Conservation (phyloP, 257 asterid species). For the Solanum appendiculatum region DNA sequence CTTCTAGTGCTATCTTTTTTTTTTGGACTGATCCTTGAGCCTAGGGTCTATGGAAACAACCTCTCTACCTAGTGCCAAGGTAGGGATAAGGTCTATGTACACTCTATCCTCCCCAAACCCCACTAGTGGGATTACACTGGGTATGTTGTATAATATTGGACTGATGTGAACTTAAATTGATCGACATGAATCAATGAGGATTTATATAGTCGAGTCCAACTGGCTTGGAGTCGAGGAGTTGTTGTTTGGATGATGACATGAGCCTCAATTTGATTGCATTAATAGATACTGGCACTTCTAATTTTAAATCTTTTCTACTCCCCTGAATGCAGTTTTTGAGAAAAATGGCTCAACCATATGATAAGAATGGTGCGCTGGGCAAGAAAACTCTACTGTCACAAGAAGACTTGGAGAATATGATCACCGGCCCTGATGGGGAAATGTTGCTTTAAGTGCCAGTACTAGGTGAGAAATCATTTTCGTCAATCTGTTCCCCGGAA, state of each 20-base stretch:
- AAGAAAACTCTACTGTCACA: conserved; percentile 77
- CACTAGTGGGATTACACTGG: neutral
- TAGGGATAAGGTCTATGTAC: neutral
- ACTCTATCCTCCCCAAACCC: neutral
- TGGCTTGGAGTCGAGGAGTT: neutral
- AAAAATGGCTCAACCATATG: conserved; percentile 98
- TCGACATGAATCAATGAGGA: neutral
- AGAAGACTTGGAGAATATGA: conserved; percentile 81
- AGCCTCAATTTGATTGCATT: neutral
- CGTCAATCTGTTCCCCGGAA: neutral
- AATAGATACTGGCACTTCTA: neutral
- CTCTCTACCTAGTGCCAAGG: neutral
- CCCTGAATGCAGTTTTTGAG: conserved; percentile 54
- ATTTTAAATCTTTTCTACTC: neutral
- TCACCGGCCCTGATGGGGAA: conserved; percentile 34
- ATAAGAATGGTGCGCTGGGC: conserved; percentile 76
- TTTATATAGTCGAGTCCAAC: neutral
- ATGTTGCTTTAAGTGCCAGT: conserved; percentile 17
- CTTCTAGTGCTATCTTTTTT: neutral
- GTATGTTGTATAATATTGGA: neutral
- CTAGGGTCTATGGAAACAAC: neutral
- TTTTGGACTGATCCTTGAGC: neutral
- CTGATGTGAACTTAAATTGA: neutral
- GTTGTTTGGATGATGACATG: neutral
- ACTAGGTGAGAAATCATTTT: neutral